Evolutionary conservation across 2,329 filamentous ascomycete genomes (phyloP).

Genomic region (Dactylella cylindrospora): DNA sequence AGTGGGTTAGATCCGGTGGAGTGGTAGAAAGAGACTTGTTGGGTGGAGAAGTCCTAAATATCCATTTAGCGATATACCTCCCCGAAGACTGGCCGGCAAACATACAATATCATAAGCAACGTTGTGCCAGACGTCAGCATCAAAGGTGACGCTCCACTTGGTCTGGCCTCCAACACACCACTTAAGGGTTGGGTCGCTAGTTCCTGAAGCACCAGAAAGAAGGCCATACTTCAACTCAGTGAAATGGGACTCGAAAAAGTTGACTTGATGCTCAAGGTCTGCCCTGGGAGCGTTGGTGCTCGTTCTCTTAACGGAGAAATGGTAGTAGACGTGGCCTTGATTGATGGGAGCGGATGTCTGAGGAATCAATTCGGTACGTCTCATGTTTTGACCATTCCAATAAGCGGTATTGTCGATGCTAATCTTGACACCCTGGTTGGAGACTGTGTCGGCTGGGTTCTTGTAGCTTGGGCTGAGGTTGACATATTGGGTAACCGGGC

Average conservation of each 20-base stretch:
- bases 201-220: slow-evolving; percentile 56
- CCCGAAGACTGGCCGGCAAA: slow-evolving; percentile 55
- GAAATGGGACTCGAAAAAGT: slow-evolving; percentile 69
- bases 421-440: slow-evolving; percentile 67
- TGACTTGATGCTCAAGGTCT: slow-evolving; percentile 68
- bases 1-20: slow-evolving; percentile 64
- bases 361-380: slow-evolving; percentile 72
- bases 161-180: slow-evolving; percentile 65
- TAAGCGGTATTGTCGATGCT: slow-evolving; percentile 65
- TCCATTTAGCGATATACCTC: slow-evolving; percentile 24
- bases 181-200: slow-evolving; percentile 60
- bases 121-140: slow-evolving; percentile 70
- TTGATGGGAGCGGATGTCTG: slow-evolving; percentile 68
- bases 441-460: slow-evolving; percentile 65
- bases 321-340: slow-evolving; percentile 68
- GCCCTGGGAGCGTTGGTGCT: slow-evolving; percentile 63
- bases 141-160: slow-evolving; percentile 65
- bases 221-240: slow-evolving; percentile 72
- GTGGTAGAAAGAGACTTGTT: slow-evolving; percentile 69
- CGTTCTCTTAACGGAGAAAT: slow-evolving; percentile 67
- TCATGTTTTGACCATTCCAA: slow-evolving; percentile 72
- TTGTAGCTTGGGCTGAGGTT: slow-evolving; percentile 64
- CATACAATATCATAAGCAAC: slow-evolving; percentile 62
- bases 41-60: slow-evolving; percentile 60
- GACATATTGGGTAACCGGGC: slow-evolving; percentile 62